Base-by-base conservation (phyloP, 2,329 filamentous ascomycete genomes). In the Fusarium solani-melongenae region DNA sequence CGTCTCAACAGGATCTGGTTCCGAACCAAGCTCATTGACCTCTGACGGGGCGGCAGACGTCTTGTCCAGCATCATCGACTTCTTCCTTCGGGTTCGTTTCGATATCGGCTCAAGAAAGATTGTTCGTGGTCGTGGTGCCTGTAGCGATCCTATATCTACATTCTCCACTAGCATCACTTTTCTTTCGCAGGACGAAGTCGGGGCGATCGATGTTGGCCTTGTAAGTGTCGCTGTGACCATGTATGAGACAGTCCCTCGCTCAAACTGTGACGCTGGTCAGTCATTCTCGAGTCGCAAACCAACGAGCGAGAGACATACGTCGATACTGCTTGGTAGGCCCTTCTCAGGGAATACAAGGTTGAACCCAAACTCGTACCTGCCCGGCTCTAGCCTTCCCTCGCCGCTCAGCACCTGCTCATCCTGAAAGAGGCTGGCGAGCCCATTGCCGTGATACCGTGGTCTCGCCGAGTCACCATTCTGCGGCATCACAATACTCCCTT, bases 201-300 rank as follows among this genome's bases (percentile, higher is more conserved):
- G 92, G 15, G 92, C 89, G 70, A 98, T 97, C 7, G 95, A 92
- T 0, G 93, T 96, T 22, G 96, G 96, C 65, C 95, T 91, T 22
- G 96, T 98, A 66, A 98, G 83, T 10, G 95, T 98, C 34, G 96
- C 93, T 7, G 94, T 96, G 77, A 98, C 89, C 85, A 96, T 91
- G 83, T 98, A 99, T 22, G 93, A 92, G 77, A 99, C 94, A 2
- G 94, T 95, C 38, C 96, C 96, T 79, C 96, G 92, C 83, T 98
- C 96, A 82, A 99, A 99, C 95, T 98, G 82, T 31, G 29, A 44
- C 38, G 11, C 12, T 24, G 17, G 64, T 77, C 49, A 75, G 69
- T 59, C 59, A 67, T 66, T 41, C 20, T 17, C 39, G 20, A 29
- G 15, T 14, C 55, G 22, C 15, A 22, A 60, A 46, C 39, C 34